Conservation (phyloP, 129 eudicot genomes). For the Flaveria linearis region DNA sequence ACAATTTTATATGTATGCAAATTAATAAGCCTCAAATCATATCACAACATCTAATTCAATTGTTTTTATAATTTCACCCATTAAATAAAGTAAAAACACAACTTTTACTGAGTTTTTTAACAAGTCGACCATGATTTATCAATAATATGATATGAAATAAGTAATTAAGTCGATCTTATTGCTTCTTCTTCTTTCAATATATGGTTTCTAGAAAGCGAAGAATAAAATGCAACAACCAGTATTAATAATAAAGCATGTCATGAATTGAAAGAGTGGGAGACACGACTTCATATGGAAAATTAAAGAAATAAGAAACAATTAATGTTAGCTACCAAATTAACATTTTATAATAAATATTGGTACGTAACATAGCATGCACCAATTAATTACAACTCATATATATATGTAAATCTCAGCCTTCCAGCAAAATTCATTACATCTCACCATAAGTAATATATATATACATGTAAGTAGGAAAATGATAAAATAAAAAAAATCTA, state of each 20-base stretch:
- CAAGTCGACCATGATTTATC: not conserved
- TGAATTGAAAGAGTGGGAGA: slow-evolving; percentile 36
- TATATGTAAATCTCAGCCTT: not conserved
- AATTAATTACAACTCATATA: slow-evolving; percentile 26
- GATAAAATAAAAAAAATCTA: too few species aligned
- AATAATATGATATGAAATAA: not conserved
- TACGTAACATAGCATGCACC: slow-evolving; percentile 41
- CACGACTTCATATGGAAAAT: slow-evolving; percentile 30
- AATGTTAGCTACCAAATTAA: slow-evolving; percentile 35
- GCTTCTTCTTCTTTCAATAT: not conserved
- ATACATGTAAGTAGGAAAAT: too few species aligned
- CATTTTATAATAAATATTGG: slow-evolving; percentile 14
- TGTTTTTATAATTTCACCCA: too few species aligned
- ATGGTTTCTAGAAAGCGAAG: slow-evolving; percentile 25
- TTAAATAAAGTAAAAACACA: too few species aligned
- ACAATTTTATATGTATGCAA: too few species aligned
- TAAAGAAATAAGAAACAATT: slow-evolving; percentile 26
- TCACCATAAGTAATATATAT: not conserved
- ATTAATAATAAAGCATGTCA: slow-evolving; percentile 23
- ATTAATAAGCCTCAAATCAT: too few species aligned
- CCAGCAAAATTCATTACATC: not conserved
- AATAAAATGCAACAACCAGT: slow-evolving; percentile 33
- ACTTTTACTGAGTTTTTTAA: slow-evolving; percentile 1
- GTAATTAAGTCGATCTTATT: not conserved
- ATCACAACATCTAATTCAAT: too few species aligned